These are phyloP conservation scores for Pholiota adiposa DNA, from an alignment of 1,284 basidiomycete species.

Conservation along the genomic window DNA sequence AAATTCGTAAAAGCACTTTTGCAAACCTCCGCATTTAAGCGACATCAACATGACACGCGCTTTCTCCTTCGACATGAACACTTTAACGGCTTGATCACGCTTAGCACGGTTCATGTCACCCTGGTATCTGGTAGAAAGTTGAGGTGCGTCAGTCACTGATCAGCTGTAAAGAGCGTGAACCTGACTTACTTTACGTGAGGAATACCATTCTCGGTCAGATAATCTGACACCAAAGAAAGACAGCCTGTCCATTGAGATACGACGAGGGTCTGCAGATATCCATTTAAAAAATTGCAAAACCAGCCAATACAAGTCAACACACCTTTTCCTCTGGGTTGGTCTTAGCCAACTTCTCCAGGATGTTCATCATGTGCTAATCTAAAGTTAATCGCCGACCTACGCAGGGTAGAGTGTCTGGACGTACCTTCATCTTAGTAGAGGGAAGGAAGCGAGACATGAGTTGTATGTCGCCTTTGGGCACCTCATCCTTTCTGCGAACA, in stretches of 20 bases:
- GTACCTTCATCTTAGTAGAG: slow-evolving; percentile 68
- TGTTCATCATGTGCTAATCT: slow-evolving; percentile 58
- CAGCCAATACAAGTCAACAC: background rate
- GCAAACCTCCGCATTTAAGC: slow-evolving; percentile 60
- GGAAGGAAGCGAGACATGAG: slow-evolving; percentile 55
- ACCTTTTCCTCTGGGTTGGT: slow-evolving; percentile 64
- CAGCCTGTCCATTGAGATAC: slow-evolving; percentile 68
- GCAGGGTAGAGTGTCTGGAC: slow-evolving; percentile 17
- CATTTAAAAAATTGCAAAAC: background rate
- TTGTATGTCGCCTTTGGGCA: slow-evolving; percentile 38
- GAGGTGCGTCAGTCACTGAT: background rate
- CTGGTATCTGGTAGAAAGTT: slow-evolving; percentile 46
- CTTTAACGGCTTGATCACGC: slow-evolving; percentile 53
- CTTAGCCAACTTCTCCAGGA: slow-evolving; percentile 41
- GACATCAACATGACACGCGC: slow-evolving; percentile 62
- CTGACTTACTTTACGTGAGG: slow-evolving; percentile 51
- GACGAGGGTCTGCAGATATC: slow-evolving; percentile 48
- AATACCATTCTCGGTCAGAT: slow-evolving; percentile 52
- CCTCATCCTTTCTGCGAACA: slow-evolving; percentile 29
- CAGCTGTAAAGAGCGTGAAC: slow-evolving; percentile 14
- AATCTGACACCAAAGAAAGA: slow-evolving; percentile 57
- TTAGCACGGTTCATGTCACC: slow-evolving; percentile 58
- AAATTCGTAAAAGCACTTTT: background rate
- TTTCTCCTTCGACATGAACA: slow-evolving; percentile 61
- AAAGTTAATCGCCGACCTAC: background rate